These are phyloP conservation scores for Salvia hispanica DNA, from an alignment of 257 asterid genomes.

Conservation along the genomic window DNA sequence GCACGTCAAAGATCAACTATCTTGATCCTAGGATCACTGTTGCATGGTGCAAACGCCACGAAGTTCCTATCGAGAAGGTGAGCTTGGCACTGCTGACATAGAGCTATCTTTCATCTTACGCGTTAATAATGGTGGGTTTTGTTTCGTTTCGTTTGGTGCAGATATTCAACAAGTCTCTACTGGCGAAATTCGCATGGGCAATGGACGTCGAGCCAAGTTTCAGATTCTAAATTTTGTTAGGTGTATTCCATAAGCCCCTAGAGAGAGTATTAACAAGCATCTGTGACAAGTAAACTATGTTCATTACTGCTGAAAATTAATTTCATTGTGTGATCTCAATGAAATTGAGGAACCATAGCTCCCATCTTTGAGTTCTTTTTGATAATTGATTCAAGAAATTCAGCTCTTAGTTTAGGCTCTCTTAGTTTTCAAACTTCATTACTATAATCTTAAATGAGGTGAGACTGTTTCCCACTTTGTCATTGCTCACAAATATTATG, in stretches of 20 bases:
- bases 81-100: background rate
- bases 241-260: conserved; percentile 20
- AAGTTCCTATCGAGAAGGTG: conserved; percentile 98
- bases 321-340: conserved; percentile 39
- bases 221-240: conserved; percentile 59
- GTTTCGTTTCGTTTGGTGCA: conserved; percentile 36
- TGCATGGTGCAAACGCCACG: conserved; percentile 99
- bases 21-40: conserved; percentile 99
- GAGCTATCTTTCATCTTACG: no score
- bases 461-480: background rate
- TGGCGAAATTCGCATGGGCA: conserved; percentile 93
- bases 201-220: conserved; percentile 93
- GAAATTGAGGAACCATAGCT: conserved; percentile 39
- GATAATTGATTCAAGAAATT: conserved; percentile 9
- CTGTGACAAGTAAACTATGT: conserved; percentile 34
- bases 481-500: no score
- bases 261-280: conserved; percentile 28
- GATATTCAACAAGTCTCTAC: conserved; percentile 93
- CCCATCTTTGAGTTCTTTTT: conserved; percentile 28
- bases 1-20: conserved; percentile 96
- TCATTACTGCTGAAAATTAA: conserved; percentile 34
- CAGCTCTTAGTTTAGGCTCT: conserved; percentile 5
- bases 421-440: background rate
- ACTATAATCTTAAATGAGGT: background rate
- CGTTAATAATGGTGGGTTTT: no score